Evolutionary conservation across 306 rosid species (phyloP).

Genomic region (Datisca glomerata): DNA sequence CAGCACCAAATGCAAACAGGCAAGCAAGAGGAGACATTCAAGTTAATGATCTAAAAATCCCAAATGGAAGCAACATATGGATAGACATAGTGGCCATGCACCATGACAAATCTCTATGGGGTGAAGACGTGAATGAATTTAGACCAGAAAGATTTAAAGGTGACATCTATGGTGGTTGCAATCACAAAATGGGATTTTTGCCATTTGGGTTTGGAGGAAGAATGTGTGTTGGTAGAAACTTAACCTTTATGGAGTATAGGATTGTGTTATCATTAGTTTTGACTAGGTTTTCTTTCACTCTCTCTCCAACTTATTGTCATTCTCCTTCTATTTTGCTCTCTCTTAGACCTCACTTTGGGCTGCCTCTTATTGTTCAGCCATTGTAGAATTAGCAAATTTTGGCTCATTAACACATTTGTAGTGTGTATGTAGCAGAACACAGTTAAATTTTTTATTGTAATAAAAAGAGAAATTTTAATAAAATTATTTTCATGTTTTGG

Average conservation of each 20-base stretch:
- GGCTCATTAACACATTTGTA: too few species aligned
- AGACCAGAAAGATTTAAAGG: slow-evolving; percentile 61
- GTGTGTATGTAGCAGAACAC: too few species aligned
- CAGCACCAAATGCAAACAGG: slow-evolving; percentile 83
- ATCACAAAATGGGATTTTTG: slow-evolving; percentile 74
- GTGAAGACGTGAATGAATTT: slow-evolving; percentile 58
- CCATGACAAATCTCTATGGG: slow-evolving; percentile 59
- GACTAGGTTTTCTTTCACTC: slow-evolving; percentile 50
- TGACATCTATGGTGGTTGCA: slow-evolving; percentile 53
- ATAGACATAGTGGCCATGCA: slow-evolving; percentile 76
- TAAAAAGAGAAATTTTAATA: too few species aligned
- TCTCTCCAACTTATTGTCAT: slow-evolving; percentile 45
- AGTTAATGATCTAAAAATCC: slow-evolving; percentile 35
- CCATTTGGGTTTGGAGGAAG: slow-evolving; percentile 95
- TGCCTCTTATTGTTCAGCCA: slow-evolving; percentile 40
- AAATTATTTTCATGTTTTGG: too few species aligned
- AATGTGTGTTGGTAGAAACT: slow-evolving; percentile 72
- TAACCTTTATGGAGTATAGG: slow-evolving; percentile 68
- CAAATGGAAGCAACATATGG: slow-evolving; percentile 83
- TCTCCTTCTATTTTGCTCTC: slow-evolving; percentile 57
- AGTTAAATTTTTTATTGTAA: too few species aligned
- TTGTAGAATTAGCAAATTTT: slow-evolving; percentile 9
- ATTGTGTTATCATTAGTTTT: slow-evolving; percentile 49
- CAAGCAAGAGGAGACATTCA: slow-evolving; percentile 59
- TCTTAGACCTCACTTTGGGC: slow-evolving; percentile 51